Evolutionary conservation across 1,284 basidiomycete genomes (phyloP).

Genomic region (Tilletia setariae): DNA sequence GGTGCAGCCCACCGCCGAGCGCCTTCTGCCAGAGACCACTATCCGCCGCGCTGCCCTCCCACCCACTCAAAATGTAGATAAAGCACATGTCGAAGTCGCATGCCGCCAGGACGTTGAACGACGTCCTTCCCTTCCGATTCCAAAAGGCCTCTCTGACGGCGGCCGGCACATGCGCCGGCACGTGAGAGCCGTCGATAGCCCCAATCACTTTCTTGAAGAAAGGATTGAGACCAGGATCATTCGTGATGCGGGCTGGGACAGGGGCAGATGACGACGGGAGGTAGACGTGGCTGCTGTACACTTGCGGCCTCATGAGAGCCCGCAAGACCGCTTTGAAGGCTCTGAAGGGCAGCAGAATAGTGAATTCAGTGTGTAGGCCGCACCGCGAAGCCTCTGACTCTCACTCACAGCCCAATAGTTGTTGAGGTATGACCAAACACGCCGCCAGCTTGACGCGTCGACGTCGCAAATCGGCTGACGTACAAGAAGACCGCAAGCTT

Average conservation of each 20-base stretch:
- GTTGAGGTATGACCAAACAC: neutral
- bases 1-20: neutral
- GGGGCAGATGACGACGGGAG: neutral
- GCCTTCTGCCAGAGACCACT: neutral
- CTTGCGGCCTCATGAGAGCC: neutral
- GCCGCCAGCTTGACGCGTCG: neutral
- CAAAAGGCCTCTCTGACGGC: conserved; percentile 32
- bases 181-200: conserved; percentile 51
- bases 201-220: conserved; percentile 22
- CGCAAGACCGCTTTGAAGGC: neutral
- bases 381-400: no score
- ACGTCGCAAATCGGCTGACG: neutral
- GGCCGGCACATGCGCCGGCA: conserved; percentile 37
- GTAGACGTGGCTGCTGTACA: neutral
- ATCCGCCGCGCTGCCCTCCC: conserved; percentile 56
- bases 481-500: neutral
- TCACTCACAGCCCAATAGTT: neutral
- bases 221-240: neutral
- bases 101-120: conserved; percentile 51
- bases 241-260: conserved; percentile 6
- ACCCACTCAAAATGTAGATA: conserved; percentile 53
- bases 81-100: conserved; percentile 50
- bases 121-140: conserved; percentile 45
- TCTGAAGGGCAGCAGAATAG: neutral
- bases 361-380: neutral